Evolutionary conservation across 2,329 filamentous ascomycete genomes (phyloP), one percentile per base, ranked within the genome.

Genomic region (Ophiosphaerella korrae): DNA sequence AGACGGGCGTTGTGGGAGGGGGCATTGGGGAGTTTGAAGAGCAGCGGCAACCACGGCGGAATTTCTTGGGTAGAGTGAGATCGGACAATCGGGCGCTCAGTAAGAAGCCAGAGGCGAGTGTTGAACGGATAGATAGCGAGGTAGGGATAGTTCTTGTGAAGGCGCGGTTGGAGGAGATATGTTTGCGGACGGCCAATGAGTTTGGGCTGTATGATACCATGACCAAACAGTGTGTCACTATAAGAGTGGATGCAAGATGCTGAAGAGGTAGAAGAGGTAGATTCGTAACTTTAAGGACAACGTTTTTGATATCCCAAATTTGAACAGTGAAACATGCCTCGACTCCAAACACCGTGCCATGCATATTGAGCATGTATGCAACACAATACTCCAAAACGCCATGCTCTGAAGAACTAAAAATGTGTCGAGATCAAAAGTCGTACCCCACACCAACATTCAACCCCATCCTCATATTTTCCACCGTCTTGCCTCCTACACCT

Each of bases 401-500:
- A 55, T 58, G 63, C 61, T 64, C 18, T 44, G 40, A 60, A 55
- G 38, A 36, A 37, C 41, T 53, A 34, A 14, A 46, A 32, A 42
- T 16, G 34, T 40, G 16, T 4, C 14, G 56, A 44, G 45, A 52
- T 59, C 50, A 71, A 45, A 72, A 68, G 34, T 63, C 62, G 37
- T 61, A 63, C 24, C 50, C 57, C 46, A 45, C 32, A 34, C 31
- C 38, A 21, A 62, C 36, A 9, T 34, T 60, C 47, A 77, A 48
- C 0, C 78, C 78, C 45, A 71, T 54, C 33, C 78, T 63, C 79
- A 81, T 81, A 26, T 77, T 78, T 63, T 81, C 78, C 23, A 81
- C 78, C n/a, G 77, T 78, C 62, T 77, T 79, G 3, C 71, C 67
- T 1, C 79, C 79, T 0, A 81, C 79, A 4, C 79, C 79, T 55